Base-by-base conservation (phyloP, 148 eudicot genomes). In the Dianthus caryophyllus region DNA sequence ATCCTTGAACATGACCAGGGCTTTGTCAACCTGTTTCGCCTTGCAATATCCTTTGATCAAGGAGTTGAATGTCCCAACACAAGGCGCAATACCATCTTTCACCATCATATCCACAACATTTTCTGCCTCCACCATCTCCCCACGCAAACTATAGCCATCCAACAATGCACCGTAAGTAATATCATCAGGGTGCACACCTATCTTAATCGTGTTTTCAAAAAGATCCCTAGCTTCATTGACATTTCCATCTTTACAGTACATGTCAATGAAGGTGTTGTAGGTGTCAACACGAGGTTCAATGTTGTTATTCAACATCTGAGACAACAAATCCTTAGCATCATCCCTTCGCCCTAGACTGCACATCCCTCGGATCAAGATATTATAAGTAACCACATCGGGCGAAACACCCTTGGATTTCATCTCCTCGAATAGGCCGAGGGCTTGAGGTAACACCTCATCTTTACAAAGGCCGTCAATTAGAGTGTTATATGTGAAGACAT, bases 41-140 rank as follows among this genome's bases (percentile, higher is more conserved):
- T 65, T 72, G 70, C 75, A 55, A 30, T 53, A 72, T 21, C 69
- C 64, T 54, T 72, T 64, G 14, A 72, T 72, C 8, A 73, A 36
- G 47, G 12, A 47, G 41, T 9, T 66, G 50, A 17, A 73, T 8
- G 49, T 58, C 44, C 30, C 47, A 20, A 57, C 29, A 47, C 58
- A 12, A 0, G 76, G 76, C 25, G 20, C 6, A 30, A 26, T 12
- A 6, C 70, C 59, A 31, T 58, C 21, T 48, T 61, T 18, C 48
- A 56, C 36, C 64, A 68, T 68, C 3, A 68, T 10, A 22, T 68
- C 41, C 2, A 68, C 29, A 0, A 56, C 13, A 33, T 57, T 56
- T 17, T 59, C 30, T 0, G 63, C 72, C 57, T 68, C 47, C 6
- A n/a, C 26, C 47, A 61, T 61, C 41, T 21, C 31, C 2, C 62